Conservation (phyloP, 805 yeast genomes). For the Torulaspora quercuum region DNA sequence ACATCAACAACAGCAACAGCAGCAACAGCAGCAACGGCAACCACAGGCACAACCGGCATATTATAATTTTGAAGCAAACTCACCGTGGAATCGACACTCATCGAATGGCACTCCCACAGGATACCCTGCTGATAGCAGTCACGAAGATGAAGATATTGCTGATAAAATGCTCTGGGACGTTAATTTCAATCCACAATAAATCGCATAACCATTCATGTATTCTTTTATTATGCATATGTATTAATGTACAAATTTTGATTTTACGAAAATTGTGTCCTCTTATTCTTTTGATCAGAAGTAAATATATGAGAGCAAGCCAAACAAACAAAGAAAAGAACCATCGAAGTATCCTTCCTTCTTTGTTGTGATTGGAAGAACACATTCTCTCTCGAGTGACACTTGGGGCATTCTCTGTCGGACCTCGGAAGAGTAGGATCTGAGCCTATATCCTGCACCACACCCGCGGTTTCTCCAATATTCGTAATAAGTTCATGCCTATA, state of each 20-base stretch:
- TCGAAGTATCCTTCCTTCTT: constrained; percentile 88
- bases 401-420: constrained; percentile 89
- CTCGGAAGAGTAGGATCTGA: constrained; percentile 97
- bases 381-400: constrained; percentile 81
- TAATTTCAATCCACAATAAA: constrained; percentile 8
- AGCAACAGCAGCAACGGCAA: constrained; percentile 1
- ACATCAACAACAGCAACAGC: constrained; percentile 1
- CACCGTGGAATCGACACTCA: neutral
- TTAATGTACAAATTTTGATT: constrained; percentile 5
- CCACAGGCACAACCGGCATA: too few relatives aligned
- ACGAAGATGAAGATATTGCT: constrained; percentile 6
- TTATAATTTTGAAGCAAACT: neutral
- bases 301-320: constrained; percentile 73
- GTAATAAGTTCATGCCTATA: constrained; percentile 91
- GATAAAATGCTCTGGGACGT: constrained; percentile 14
- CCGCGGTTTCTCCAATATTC: constrained; percentile 91
- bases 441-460: constrained; percentile 93
- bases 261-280: constrained; percentile 33
- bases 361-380: constrained; percentile 98
- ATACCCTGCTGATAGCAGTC: constrained; percentile 1
- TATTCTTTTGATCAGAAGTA: constrained; percentile 39
- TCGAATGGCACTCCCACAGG: too few relatives aligned
- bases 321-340: constrained; percentile 93
- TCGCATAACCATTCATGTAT: constrained; percentile 3
- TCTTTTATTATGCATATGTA: constrained; percentile 12